Evolutionary conservation across 306 rosid genomes (phyloP).

Genomic region (Citrullus amarus): DNA sequence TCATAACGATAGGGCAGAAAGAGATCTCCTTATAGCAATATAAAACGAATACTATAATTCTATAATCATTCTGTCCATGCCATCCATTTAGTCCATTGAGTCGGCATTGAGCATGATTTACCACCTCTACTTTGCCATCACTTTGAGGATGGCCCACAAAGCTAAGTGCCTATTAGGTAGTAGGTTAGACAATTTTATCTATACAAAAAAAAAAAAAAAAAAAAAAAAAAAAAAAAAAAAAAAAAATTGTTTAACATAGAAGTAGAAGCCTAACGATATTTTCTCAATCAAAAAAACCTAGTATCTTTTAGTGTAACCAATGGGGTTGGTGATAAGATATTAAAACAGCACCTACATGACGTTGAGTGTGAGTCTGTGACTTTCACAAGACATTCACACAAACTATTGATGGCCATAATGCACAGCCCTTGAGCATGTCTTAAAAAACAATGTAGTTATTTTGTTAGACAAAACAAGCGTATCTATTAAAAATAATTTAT

Average conservation of each 20-base stretch:
- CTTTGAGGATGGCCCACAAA: background rate
- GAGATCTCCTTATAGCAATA: background rate
- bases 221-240: too few species aligned
- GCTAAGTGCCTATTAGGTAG: background rate
- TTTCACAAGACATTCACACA: background rate
- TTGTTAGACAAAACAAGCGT: background rate
- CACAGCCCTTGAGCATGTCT: background rate
- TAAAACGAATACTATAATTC: too few species aligned
- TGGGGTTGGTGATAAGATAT: background rate
- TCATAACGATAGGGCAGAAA: background rate
- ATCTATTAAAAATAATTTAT: background rate
- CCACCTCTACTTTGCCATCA: background rate
- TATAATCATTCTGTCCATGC: background rate
- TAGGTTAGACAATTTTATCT: background rate
- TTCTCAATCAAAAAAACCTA: background rate
- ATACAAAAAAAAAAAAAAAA: background rate
- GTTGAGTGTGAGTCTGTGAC: background rate
- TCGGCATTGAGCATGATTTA: background rate
- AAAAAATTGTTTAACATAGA: background rate
- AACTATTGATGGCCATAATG: background rate
- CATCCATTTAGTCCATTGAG: background rate
- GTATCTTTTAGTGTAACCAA: background rate
- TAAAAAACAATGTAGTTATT: background rate
- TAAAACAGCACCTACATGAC: background rate
- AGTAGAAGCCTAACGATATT: background rate